A percentile compares a stretch with the other conserved stretches of the same genome.
These are phyloP conservation scores for Cyberlindnera americana DNA, from an alignment of 805 yeast species.

Conservation along the genomic window DNA sequence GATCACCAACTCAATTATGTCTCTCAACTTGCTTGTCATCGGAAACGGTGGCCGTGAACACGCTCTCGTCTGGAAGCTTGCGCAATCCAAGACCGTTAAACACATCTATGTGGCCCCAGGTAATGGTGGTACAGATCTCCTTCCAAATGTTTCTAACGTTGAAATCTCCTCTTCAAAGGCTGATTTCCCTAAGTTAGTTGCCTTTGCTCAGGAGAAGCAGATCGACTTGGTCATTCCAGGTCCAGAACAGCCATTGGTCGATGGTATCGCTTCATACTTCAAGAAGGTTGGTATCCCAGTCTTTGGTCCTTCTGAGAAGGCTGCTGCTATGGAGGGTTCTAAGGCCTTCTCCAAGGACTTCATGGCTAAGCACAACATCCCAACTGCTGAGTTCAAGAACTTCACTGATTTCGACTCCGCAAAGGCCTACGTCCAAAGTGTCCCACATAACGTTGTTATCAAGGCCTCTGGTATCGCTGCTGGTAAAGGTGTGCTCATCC, in stretches of 20 bases:
- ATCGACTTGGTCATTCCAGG: slow-evolving; percentile 88
- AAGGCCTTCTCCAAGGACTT: slow-evolving; percentile 91
- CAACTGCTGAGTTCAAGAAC: slow-evolving; percentile 88
- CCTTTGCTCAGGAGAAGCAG: slow-evolving; percentile 66
- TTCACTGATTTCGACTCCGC: slow-evolving; percentile 79
- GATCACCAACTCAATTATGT: slow-evolving; percentile 14
- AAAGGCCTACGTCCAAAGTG: slow-evolving; percentile 56
- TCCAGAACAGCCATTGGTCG: slow-evolving; percentile 98
- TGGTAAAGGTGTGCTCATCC: slow-evolving; percentile 97
- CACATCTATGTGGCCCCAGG: slow-evolving; percentile 93
- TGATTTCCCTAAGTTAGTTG: slow-evolving; percentile 67
- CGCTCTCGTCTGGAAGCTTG: slow-evolving; percentile 88
- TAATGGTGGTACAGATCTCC: slow-evolving; percentile 82
- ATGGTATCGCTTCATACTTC: slow-evolving; percentile 78
- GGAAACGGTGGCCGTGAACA: slow-evolving; percentile 99
- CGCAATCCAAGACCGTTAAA: slow-evolving; percentile 69
- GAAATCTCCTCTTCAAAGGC: slow-evolving; percentile 57
- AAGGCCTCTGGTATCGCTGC: slow-evolving; percentile 99
- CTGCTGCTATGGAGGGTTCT: slow-evolving; percentile 95
- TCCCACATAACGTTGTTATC: slow-evolving; percentile 77
- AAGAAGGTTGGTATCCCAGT: slow-evolving; percentile 86
- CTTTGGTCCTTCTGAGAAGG: slow-evolving; percentile 90
- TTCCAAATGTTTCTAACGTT: slow-evolving; percentile 62
- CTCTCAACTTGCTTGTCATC: slow-evolving; percentile 69
- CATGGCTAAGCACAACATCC: slow-evolving; percentile 88